Conservation (phyloP, 139 green algal species). For the Gonium pectorale region DNA sequence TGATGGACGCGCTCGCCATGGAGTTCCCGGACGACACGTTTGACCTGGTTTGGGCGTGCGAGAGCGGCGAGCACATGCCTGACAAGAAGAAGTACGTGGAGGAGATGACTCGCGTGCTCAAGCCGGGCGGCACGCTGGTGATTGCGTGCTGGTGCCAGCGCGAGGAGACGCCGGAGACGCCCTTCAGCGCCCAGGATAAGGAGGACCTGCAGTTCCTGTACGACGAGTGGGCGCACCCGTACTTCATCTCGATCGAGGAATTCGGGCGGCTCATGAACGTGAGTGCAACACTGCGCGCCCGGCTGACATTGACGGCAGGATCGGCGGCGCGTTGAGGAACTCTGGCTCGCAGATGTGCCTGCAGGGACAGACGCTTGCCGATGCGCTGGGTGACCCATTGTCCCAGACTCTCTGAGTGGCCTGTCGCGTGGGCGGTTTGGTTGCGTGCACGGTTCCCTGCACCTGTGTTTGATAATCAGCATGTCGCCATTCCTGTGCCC, state of each 20-base stretch:
- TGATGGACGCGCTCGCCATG: constrained; percentile 97
- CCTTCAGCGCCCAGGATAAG: constrained; percentile 82
- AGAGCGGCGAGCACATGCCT: constrained; percentile 98
- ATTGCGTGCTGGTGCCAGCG: constrained; percentile 96
- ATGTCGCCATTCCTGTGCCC: too few relatives aligned
- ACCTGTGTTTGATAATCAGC: not conserved
- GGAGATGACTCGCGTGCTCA: constrained; percentile 93
- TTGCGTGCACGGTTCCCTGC: not conserved
- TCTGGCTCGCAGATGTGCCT: too few relatives aligned
- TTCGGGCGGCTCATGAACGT: constrained; percentile 90
- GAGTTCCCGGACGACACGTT: constrained; percentile 89
- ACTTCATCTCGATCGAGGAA: constrained; percentile 95
- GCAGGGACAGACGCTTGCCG: too few relatives aligned
- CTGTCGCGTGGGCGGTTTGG: not conserved
- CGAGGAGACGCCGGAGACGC: constrained; percentile 70
- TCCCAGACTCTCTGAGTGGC: too few relatives aligned
- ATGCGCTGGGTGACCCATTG: too few relatives aligned
- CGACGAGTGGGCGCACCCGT: constrained; percentile 94
- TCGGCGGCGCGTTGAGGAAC: too few relatives aligned
- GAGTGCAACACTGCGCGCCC: too few relatives aligned
- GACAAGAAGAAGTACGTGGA: constrained; percentile 96
- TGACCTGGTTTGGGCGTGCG: constrained; percentile 98
- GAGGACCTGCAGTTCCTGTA: constrained; percentile 93
- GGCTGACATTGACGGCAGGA: too few relatives aligned
- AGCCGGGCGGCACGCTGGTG: constrained; percentile 87